phyloP scores from a whole-genome alignment of 1,284 basidiomycete genomes.

The Boletus sp. region DNA sequence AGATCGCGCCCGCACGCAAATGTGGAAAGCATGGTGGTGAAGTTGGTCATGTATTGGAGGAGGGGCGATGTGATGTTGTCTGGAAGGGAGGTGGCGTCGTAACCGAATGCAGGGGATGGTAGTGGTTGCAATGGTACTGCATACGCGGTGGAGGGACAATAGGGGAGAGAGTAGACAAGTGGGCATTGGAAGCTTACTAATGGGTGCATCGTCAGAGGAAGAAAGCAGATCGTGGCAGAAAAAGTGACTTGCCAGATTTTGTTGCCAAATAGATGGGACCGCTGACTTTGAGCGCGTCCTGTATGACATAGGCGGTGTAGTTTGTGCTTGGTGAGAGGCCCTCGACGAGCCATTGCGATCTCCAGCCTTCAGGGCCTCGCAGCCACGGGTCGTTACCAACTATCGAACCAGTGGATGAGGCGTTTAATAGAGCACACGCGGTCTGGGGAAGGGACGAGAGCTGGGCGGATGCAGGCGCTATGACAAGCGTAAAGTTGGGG shows the following conservation, averaged over 20 bases:
- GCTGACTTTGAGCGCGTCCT: slow-evolving; percentile 50
- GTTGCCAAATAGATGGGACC: slow-evolving; percentile 65
- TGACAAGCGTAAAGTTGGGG: slow-evolving; percentile 52
- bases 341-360: slow-evolving; percentile 61
- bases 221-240: neutral
- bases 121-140: slow-evolving; percentile 60
- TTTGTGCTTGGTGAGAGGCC: slow-evolving; percentile 61
- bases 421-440: slow-evolving; percentile 48
- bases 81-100: slow-evolving; percentile 55
- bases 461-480: slow-evolving; percentile 44
- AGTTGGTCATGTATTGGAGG: slow-evolving; percentile 62
- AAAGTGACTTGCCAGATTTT: slow-evolving; percentile 53
- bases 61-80: slow-evolving; percentile 46
- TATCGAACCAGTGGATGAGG: slow-evolving; percentile 35
- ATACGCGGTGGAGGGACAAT: slow-evolving; percentile 71
- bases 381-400: slow-evolving; percentile 50
- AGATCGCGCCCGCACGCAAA: slow-evolving; percentile 77
- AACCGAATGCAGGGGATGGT: slow-evolving; percentile 38
- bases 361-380: slow-evolving; percentile 53
- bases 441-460: slow-evolving; percentile 51
- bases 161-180: slow-evolving; percentile 65
- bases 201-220: neutral
- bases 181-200: slow-evolving; percentile 66
- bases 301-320: slow-evolving; percentile 63
- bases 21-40: slow-evolving; percentile 66